Evolutionary conservation across 1,139 yeast species (phyloP), one percentile per base, ranked within the genome.

Genomic region (Kodamaea sp.): DNA sequence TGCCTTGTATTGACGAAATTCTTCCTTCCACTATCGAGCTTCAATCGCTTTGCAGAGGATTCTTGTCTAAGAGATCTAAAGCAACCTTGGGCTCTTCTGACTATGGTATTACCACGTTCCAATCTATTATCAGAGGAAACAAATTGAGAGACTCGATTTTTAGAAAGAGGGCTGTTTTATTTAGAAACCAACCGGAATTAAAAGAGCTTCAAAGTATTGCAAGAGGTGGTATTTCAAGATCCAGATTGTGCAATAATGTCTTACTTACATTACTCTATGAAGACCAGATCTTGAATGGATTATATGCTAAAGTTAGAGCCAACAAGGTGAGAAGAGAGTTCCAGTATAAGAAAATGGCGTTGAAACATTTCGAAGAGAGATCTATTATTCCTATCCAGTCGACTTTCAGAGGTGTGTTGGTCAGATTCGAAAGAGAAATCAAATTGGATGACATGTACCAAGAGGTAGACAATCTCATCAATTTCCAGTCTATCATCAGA

Each of bases 361-460:
- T 75, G 26, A 35, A 46, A 13, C 41, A 44, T 13, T 43, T 46
- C 29, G 62, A 57, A 15, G 34, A 41, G 20, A 37, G 53, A 2
- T 50, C 58, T 4, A 47, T 66, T 22, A 40, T 53, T 16, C 66
- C 53, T 22, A 49, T 59, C 26, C 78, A 57, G 53, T 64, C 61
- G 26, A 48, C 41, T 34, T 70, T 55, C 51, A 68, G 66, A 64
- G 82, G 73, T 32, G 68, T 80, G 4, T 59, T 78, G 24, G 46
- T 63, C 7, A 58, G 89, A 19, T 80, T 78, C 53, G 59, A 67
- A 15, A 59, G 62, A 30, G 82, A 78, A 28, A 54, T 74, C 21
- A 49, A 62, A 27, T 48, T 70, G 24, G 87, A 80, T 34, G 85
- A 78, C 39, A 48, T 78, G 11, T 76, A 77, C 37, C 72, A 66